Conservation (phyloP, 805 yeast genomes). For the Wickerhamiella bombiphila region DNA sequence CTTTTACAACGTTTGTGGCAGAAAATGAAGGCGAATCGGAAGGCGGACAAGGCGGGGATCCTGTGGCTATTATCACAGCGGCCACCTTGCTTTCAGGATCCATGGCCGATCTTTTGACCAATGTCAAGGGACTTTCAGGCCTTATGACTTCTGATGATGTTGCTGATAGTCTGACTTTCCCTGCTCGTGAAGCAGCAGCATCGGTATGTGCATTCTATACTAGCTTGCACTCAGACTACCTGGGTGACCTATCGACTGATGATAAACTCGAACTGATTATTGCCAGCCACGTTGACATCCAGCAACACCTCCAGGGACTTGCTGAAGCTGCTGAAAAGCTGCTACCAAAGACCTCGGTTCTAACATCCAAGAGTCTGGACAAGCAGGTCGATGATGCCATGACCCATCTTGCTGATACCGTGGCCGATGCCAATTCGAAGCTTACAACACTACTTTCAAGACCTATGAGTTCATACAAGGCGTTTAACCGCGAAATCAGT, state of each 20-base stretch:
- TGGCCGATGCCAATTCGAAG: slow-evolving; percentile 48
- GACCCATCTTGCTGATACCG: slow-evolving; percentile 55
- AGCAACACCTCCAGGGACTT: slow-evolving; percentile 50
- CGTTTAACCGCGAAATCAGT: slow-evolving; percentile 52
- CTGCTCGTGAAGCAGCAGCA: slow-evolving; percentile 43
- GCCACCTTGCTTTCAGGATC: slow-evolving; percentile 50
- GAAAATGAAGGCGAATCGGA: slow-evolving; percentile 28
- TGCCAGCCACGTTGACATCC: slow-evolving; percentile 59
- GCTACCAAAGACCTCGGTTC: slow-evolving; percentile 29
- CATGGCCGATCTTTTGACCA: slow-evolving; percentile 46
- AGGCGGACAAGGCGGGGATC: slow-evolving; percentile 41
- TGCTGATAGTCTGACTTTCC: slow-evolving; percentile 39
- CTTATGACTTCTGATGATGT: slow-evolving; percentile 55
- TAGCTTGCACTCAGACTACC: slow-evolving; percentile 38
- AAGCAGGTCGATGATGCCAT: slow-evolving; percentile 66
- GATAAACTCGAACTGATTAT: slow-evolving; percentile 66
- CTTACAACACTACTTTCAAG: slow-evolving; percentile 37
- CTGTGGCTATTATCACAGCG: slow-evolving; percentile 40
- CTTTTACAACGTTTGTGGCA: slow-evolving; percentile 58
- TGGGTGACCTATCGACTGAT: slow-evolving; percentile 32
- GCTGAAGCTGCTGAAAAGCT: slow-evolving; percentile 42
- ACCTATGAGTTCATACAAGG: slow-evolving; percentile 21
- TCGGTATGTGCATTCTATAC: slow-evolving; percentile 49
- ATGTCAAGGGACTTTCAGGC: slow-evolving; percentile 51
- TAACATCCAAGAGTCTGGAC: slow-evolving; percentile 31